These are phyloP conservation scores for Penicillium sp. DNA, from an alignment of 2,329 filamentous ascomycete species.

Conservation along the genomic window DNA sequence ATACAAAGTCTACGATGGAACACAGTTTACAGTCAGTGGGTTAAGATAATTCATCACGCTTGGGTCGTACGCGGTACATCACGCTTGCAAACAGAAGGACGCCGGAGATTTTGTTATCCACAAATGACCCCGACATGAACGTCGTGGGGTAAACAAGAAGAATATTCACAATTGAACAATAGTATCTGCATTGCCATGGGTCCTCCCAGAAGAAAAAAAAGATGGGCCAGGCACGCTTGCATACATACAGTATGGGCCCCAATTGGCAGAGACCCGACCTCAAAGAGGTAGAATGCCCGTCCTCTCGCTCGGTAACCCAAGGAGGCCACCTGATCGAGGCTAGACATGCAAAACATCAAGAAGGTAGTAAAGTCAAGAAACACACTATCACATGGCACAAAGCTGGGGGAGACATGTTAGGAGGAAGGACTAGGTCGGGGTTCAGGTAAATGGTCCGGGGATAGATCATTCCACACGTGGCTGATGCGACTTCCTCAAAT, in stretches of 20 bases:
- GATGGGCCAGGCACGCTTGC: constrained; percentile 3
- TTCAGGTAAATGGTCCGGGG: not conserved
- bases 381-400: not conserved
- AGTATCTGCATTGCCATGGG: constrained; percentile 19
- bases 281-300: not conserved
- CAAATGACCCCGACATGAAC: constrained; percentile 14
- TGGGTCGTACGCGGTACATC: constrained; percentile 20
- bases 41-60: constrained; percentile 13
- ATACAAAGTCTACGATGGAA: not conserved
- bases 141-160: constrained; percentile 19
- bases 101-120: constrained; percentile 23
- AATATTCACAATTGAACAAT: constrained; percentile 28
- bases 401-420: not conserved
- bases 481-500: not conserved
- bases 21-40: not conserved
- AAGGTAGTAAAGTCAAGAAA: constrained; percentile 4
- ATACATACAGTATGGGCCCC: constrained; percentile 14
- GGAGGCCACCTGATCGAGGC: not conserved
- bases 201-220: not conserved
- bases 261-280: not conserved
- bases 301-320: not conserved
- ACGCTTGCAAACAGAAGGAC: constrained; percentile 17
- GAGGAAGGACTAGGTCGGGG: not conserved
- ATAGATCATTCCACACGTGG: not conserved
- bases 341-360: constrained; percentile 9